Evolutionary conservation across 371 early-diverging fungal genomes (phyloP), one percentile per base, ranked within the genome.

Genomic region (Conidiobolus incongruus): DNA sequence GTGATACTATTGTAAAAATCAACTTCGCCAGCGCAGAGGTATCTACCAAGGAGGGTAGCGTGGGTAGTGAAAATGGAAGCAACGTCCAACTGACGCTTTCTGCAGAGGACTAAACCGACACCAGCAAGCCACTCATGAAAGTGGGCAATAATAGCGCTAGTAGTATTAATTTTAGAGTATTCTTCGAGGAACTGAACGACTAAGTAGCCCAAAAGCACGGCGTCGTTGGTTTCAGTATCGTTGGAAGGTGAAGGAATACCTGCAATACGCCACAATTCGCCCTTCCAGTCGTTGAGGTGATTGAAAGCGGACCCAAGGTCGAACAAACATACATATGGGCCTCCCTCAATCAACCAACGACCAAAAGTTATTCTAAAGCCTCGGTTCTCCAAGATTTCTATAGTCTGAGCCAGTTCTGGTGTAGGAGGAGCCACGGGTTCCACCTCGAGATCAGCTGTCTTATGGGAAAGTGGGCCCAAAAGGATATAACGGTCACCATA

Each of bases 81-180:
- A 33, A 91, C 66, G 55, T 89, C 81, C 38, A 90, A 58, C 38
- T 72, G 68, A 49, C 91, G 73, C 55, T 81, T 82, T 54, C 85
- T 77, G 56, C 81, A 70, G 24, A 92, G 66, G 17, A 85, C 77
- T 13, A 92, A 68, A 17, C 81, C 89, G 20, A 92, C 83, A 43
- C 88, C 86, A 16, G 88, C 85, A 46, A 77, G 72, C 95, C 95
- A 94, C 56, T 94, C 95, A 62, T 94, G 95, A 65, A 92, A 90
- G 58, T 92, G 93, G 12, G 86, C 88, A 49, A 94, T 83, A 30
- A 91, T 63, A 2, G 83, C 87, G 12, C 75, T 70, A 16, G 61
- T 48, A n/a, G 47, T 50, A 46, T 72, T 70, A 48, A 55, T 60
- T 16, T 59, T 58, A 11, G 61, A 59, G 40, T 69, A 71, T 76